Evolutionary conservation across 495 filamentous ascomycete species (phyloP), one percentile per base, ranked within the genome.

Genomic region (Penicillium lividum): DNA sequence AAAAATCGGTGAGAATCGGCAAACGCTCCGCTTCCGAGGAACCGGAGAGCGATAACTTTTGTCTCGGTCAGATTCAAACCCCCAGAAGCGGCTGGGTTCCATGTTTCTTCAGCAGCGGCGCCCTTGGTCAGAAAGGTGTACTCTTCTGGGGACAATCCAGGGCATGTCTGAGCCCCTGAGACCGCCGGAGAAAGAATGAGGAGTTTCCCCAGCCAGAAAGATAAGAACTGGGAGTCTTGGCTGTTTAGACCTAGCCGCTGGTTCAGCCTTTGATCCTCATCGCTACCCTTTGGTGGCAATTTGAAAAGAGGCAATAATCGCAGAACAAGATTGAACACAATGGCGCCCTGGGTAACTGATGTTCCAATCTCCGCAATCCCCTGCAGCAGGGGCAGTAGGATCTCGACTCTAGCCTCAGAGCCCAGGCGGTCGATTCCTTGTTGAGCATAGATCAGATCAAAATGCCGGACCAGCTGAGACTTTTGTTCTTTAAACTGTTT

Each of bases 371-470:
- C 82, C 1, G 84, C 80, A 43, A 97, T 88, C 40, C 87, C 90
- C 62, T 85, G 81, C 27, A 97, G 74, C 16, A 93, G 73, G 3
- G 82, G 79, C 10, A 92, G 85, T 7, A 97, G 72, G 22, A 97
- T 77, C 9, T 86, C 84, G 34, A 88, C 74, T 58, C 86, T 82
- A 48, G 89, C 87, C 52, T 77, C 65, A n/a, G 74, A 51, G 59
- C 77, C 63, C 10, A 98, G 75, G 28, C 93, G 84, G 43, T 84
- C 80, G 44, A 97, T 77, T 34, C 93, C 92, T 69, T 94, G 89
- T 64, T 95, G 91, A 31, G 97, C 86, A 71, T 95, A 96, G 31
- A 88, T 77, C 52, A 98, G 70, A 76, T 97, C 94, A 70, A 96
- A 91, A 67, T 96, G 89, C 57, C 89, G 84, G 51, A 98, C 82